Conservation (phyloP, 495 filamentous ascomycete species). For the Baudoinia panamericana region DNA sequence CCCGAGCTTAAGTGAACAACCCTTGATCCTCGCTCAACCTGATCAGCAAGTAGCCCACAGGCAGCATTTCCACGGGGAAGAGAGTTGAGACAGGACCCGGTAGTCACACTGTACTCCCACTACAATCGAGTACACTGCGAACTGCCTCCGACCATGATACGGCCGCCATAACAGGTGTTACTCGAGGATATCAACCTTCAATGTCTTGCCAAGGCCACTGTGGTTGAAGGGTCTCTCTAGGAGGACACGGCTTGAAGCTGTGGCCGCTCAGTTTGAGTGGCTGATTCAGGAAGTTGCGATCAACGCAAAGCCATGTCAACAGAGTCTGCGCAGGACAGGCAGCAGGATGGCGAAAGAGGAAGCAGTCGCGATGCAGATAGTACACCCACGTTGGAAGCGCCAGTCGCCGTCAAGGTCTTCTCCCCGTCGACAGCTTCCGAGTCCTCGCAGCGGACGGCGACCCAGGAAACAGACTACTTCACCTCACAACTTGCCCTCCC, state of each 20-base stretch:
- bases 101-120: no score
- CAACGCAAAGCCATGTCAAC: conserved; percentile 1
- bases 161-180: neutral
- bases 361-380: neutral
- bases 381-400: neutral
- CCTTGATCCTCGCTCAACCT: no score
- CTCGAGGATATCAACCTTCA: neutral
- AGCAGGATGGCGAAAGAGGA: neutral
- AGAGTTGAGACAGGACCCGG: no score
- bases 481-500: neutral
- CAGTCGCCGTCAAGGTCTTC: conserved; percentile 9
- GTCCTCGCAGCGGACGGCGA: neutral
- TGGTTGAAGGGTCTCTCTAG: neutral
- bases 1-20: no score
- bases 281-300: neutral
- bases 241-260: neutral
- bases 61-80: no score
- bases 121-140: no score
- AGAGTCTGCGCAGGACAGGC: neutral
- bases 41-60: no score
- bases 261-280: neutral
- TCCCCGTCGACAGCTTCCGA: conserved; percentile 3
- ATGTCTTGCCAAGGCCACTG: conserved; percentile 6
- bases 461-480: conserved; percentile 7
- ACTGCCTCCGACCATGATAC: neutral